Evolutionary conservation across 208 protist species (phyloP), one percentile per base, ranked within the genome.

Genomic region (Tetramitus jugosus): DNA sequence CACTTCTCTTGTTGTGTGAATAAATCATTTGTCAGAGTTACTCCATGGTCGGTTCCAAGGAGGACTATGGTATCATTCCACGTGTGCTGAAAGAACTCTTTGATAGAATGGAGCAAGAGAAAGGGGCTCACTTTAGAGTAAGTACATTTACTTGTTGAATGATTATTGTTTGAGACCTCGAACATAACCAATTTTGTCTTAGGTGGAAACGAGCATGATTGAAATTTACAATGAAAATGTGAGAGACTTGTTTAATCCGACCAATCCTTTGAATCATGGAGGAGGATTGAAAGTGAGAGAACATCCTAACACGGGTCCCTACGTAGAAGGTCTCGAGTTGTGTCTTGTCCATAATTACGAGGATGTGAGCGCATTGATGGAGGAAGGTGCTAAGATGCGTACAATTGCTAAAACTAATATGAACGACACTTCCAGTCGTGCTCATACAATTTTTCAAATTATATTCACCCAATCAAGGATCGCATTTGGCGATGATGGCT

Each of bases 291-390:
- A 78, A 42, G 64, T 81, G 10, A 91, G 92, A 68, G 91, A 96
- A 82, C 86, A 91, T 74, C 83, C 89, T 1, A 84, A 88, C 23
- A 86, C 82, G 7, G 92, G 89, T 20, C 89, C 93, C 39, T 91
- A 91, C 77, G 88, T 94, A 35, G 81, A 85, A 29, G 89, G 90
- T 23, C 84, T 96, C 33, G 84, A 85, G 1, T 87, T 93, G 78
- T 67, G 87, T 17, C 49, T 37, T 2, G 93, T 96, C 0, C 42
- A 76, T 29, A 87, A 64, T 26, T 89, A 86, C 62, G 84, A 82
- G 29, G 90, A 93, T 35, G 82, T 97, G 62, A 75, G 90, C 6
- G 35, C 80, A 14, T 79, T 90, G 39, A 88, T 97, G 42, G 87
- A 94, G 45, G 82, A 84, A 52, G 68, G 68, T 29, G 60, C 17